Conservation (phyloP, 345 rosid species). For the Brassica nigra region DNA sequence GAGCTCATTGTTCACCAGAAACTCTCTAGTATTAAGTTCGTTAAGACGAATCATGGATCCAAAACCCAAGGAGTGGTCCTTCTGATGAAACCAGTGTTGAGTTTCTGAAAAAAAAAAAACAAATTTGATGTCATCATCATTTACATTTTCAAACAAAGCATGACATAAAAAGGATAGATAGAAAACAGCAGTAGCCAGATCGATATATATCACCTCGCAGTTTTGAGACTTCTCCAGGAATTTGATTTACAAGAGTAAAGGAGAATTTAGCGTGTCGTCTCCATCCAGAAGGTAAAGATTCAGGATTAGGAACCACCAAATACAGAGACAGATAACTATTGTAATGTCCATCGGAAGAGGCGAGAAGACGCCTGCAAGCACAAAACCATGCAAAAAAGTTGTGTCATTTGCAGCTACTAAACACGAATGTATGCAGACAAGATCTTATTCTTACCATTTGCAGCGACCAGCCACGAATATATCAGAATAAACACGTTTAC, state of each 20-base stretch:
- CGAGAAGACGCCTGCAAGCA: conserved; percentile 64
- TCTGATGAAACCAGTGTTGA: neutral
- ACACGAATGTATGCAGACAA: neutral
- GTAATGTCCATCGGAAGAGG: conserved; percentile 61
- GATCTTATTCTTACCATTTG: conserved; percentile 4
- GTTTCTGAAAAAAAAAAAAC: neutral
- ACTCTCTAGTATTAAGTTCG: neutral
- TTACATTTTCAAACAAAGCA: no score
- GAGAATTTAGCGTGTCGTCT: neutral
- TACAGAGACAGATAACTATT: conserved; percentile 20
- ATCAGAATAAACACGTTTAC: neutral
- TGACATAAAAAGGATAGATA: neutral
- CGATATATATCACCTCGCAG: neutral
- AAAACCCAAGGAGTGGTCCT: neutral
- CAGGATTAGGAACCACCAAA: neutral
- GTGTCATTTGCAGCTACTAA: neutral
- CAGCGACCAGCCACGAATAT: neutral
- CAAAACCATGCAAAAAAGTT: neutral
- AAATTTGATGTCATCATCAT: neutral
- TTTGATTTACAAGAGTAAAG: neutral
- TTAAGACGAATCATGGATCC: neutral
- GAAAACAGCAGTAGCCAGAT: neutral
- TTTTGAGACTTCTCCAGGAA: neutral
- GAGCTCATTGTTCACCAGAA: neutral
- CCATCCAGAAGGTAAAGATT: neutral